phyloP scores from a whole-genome alignment of 768 basidiomycete species.

The Hypholoma fasciculare region DNA sequence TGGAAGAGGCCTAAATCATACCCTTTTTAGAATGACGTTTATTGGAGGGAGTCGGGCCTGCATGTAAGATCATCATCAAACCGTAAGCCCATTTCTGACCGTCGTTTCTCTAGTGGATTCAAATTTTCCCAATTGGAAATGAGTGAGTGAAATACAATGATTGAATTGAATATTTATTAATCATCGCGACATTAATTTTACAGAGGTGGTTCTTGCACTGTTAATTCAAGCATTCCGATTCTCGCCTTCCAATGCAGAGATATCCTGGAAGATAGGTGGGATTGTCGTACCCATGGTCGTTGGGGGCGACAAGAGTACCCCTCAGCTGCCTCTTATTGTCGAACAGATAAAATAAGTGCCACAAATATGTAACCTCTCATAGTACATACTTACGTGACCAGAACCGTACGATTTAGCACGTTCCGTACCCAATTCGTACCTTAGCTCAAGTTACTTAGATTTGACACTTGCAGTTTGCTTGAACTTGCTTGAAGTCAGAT shows the following conservation, averaged over 20 bases:
- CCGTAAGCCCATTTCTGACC: background rate
- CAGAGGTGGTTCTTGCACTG: conserved; percentile 6
- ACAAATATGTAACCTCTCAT: no score
- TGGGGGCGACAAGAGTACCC: background rate
- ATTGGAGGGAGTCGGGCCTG: conserved; percentile 6
- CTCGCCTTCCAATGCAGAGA: conserved; percentile 5
- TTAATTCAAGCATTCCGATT: conserved; percentile 7
- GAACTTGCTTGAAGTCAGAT: no score
- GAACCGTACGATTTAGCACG: no score
- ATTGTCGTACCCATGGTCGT: conserved; percentile 3
- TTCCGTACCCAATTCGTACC: no score
- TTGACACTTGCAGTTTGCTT: no score
- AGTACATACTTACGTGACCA: no score
- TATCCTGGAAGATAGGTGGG: conserved; percentile 10
- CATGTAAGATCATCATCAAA: background rate
- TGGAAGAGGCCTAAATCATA: background rate
- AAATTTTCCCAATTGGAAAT: conserved; percentile 5
- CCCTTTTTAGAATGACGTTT: conserved; percentile 1
- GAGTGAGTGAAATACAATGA: background rate
- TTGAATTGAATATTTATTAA: background rate
- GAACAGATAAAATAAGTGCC: background rate
- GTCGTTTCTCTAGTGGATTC: background rate
- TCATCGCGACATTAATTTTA: background rate
- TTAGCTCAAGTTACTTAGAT: no score
- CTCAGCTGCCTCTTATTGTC: conserved; percentile 6